These are phyloP conservation scores for Lactarius pseudohatsudake DNA, from an alignment of 768 basidiomycete genomes.

Conservation along the genomic window DNA sequence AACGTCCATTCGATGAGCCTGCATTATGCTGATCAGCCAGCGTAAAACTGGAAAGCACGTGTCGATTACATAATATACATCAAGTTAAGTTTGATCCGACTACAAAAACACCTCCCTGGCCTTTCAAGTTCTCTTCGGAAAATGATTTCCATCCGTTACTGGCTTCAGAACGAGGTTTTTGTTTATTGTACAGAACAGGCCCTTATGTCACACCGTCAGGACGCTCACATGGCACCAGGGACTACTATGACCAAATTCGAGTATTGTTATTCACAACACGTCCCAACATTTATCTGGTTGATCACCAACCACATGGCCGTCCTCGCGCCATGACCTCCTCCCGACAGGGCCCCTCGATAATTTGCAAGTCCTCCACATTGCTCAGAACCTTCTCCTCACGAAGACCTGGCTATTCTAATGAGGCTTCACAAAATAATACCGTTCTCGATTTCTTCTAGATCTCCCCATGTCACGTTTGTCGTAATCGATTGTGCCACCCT, in stretches of 20 bases:
- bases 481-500: background rate
- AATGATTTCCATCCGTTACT: background rate
- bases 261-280: background rate
- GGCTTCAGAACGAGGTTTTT: background rate
- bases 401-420: too few species aligned
- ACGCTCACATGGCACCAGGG: background rate
- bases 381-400: background rate
- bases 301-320: background rate
- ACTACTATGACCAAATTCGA: background rate
- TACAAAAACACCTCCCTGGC: too few species aligned
- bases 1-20: slow-evolving; percentile 10
- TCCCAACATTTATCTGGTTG: background rate
- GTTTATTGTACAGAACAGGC: background rate
- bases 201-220: background rate
- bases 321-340: background rate
- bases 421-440: too few species aligned
- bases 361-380: background rate
- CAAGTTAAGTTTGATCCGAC: too few species aligned
- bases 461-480: too few species aligned
- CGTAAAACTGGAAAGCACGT: background rate
- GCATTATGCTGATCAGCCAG: background rate
- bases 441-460: too few species aligned
- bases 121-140: too few species aligned
- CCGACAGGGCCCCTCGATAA: background rate
- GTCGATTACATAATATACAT: background rate